These are phyloP conservation scores for Punica granatum DNA, from an alignment of 345 rosid genomes.

Conservation along the genomic window DNA sequence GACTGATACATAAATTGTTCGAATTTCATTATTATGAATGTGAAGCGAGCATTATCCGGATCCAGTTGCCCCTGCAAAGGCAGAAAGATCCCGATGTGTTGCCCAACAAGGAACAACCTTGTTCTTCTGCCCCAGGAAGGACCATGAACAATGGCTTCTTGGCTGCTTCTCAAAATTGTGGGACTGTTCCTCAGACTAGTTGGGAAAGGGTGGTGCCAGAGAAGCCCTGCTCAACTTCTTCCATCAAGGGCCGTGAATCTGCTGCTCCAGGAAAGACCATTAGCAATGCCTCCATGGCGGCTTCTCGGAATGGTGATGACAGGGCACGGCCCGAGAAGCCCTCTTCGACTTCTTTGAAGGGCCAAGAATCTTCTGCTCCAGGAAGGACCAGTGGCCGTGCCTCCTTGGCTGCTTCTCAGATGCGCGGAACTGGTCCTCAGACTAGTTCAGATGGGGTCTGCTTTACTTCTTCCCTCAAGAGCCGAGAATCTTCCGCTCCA, in stretches of 20 bases:
- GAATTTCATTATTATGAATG: slow-evolving; percentile 32
- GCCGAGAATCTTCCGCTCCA: background rate
- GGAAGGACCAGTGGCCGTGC: background rate
- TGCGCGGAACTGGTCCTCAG: background rate
- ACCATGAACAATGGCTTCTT: background rate
- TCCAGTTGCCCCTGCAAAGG: slow-evolving; percentile 62
- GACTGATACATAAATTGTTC: slow-evolving; percentile 40
- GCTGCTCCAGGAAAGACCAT: background rate
- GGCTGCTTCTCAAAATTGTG: background rate
- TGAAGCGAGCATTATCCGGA: slow-evolving; percentile 71
- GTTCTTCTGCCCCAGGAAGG: slow-evolving; percentile 11
- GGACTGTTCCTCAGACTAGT: background rate
- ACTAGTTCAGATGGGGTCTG: background rate
- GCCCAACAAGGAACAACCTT: slow-evolving; percentile 35
- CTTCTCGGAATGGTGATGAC: too few relatives aligned
- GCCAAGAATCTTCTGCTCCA: slow-evolving; percentile 5
- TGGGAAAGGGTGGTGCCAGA: background rate
- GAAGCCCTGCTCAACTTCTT: background rate
- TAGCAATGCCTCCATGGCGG: background rate
- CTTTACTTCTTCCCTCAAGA: background rate
- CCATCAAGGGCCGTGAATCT: background rate
- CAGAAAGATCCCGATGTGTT: slow-evolving; percentile 37
- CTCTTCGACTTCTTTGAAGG: too few relatives aligned
- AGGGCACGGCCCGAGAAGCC: too few relatives aligned
- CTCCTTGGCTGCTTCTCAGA: background rate